Base-by-base conservation (phyloP, 2,329 filamentous ascomycete species). In the Colletotrichum acutatum region DNA sequence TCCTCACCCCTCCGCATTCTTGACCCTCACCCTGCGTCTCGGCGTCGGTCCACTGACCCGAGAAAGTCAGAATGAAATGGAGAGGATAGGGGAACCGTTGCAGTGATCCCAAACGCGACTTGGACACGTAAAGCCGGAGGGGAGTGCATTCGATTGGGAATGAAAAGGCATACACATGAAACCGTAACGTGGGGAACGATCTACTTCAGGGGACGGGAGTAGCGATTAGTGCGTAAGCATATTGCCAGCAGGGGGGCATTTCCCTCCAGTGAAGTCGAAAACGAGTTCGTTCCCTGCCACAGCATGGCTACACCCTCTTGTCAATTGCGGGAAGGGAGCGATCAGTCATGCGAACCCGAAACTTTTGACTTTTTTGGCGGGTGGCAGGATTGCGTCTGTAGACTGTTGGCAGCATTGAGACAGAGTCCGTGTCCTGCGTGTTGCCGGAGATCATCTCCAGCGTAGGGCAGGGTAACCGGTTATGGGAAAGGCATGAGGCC, bases 291-390 rank as follows among this genome's bases (percentile, higher is more conserved):
- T 72, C 66, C 60, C 56, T 56, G 66, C 30, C 53, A 54, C 60
- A 26, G 46, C 34, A 60, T 56, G 59, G 28, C 66, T 34, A 65
- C 34, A 56, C n/a, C 32, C 54, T 34, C 60, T 61, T 65, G 54
- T 64, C 70, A 64, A 70, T 65, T 60, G 70, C 69, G 69, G 69
- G 69, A 56, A 72, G 65, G 69, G 69, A 72, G 69, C 58, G 53
- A 64, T 69, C 66, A 63, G 37, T 69, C 59, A 64, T 63, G 52
- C 69, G 53, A 68, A 34, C 32, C 52, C 66, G 60, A 60, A 65
- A 65, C 66, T 34, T 30, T 64, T 72, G 66, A 49, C 53, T 61
- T 65, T 64, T 49, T 59, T 56, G 65, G 42, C 34, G 16, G 58
- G 26, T 63, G 52, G 42, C 14, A 30, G 61, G 66, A 66, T 49